Percentiles rank a stretch among this genome's conserved stretches.
Conservation (phyloP, 768 basidiomycete species). For the Suillus subaureus region DNA sequence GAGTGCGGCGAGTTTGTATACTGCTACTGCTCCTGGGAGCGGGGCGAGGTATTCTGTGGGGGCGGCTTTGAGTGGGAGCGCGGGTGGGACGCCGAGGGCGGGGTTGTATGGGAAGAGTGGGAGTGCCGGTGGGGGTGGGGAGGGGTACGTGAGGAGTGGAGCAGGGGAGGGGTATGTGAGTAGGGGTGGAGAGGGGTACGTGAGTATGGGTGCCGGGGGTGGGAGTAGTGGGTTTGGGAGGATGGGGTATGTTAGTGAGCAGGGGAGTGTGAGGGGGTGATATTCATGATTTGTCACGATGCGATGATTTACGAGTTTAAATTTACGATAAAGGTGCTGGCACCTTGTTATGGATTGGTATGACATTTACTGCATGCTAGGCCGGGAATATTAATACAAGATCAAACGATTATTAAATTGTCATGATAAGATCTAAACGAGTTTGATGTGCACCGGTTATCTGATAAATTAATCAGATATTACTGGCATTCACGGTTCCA, state of each 20-base stretch:
- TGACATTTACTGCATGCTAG: not conserved
- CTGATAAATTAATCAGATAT: too few species aligned
- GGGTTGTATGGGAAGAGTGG: not conserved
- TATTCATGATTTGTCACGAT: not conserved
- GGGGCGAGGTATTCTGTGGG: slow-evolving; percentile 2
- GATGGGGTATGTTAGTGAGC: not conserved
- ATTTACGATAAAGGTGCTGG: slow-evolving; percentile 1
- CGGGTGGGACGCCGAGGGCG: not conserved
- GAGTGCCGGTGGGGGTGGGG: not conserved
- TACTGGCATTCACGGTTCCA: too few species aligned
- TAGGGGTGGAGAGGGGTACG: not conserved
- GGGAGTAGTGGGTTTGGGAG: not conserved
- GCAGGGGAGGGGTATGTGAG: not conserved
- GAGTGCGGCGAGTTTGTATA: slow-evolving; percentile 15
- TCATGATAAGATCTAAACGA: too few species aligned
- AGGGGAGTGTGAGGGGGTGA: slow-evolving; percentile 5
- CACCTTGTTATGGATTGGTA: not conserved
- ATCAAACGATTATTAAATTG: too few species aligned
- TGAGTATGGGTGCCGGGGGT: not conserved
- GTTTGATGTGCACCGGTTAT: too few species aligned
- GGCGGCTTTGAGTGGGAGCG: not conserved
- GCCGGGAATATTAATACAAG: too few species aligned
- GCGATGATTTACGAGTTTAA: not conserved
- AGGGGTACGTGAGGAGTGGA: not conserved
- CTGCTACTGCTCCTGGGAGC: slow-evolving; percentile 13